Percentiles rank a stretch among this genome's conserved stretches.
Conservation (phyloP, 2,329 filamentous ascomycete species). For the Epichloe glyceriae region DNA sequence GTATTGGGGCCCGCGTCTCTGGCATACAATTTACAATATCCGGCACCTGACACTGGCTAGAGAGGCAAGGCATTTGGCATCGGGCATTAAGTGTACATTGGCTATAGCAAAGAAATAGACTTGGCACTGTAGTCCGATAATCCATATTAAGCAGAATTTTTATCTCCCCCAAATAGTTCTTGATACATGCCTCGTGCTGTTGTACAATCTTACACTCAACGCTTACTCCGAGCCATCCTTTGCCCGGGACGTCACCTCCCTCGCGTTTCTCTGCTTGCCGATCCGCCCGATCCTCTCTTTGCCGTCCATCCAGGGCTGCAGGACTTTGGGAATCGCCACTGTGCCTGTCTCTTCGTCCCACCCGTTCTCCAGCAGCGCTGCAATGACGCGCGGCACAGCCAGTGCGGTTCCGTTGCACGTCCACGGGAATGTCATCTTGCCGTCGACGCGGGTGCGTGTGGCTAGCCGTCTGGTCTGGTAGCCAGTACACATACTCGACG, state of each 20-base stretch:
- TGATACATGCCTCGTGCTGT: no score
- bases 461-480: conserved; percentile 79
- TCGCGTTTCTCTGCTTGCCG: conserved; percentile 13
- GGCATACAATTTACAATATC: no score
- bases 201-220: no score
- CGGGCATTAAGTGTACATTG: no score
- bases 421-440: conserved; percentile 60
- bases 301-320: conserved; percentile 77
- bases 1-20: no score
- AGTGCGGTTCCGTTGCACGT: conserved; percentile 92
- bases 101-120: no score
- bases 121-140: no score
- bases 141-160: no score
- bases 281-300: conserved; percentile 44
- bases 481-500: conserved; percentile 82
- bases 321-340: conserved; percentile 64
- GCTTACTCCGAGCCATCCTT: neutral
- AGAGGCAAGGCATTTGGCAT: no score
- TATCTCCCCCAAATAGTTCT: no score
- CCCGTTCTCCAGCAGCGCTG: conserved; percentile 79
- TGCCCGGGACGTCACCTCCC: conserved; percentile 1
- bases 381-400: conserved; percentile 78
- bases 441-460: conserved; percentile 51
- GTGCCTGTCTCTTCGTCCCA: conserved; percentile 60
- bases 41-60: no score